Evolutionary conservation across 768 basidiomycete genomes (phyloP), one percentile per base, ranked within the genome.

Genomic region (Calocera cornea): DNA sequence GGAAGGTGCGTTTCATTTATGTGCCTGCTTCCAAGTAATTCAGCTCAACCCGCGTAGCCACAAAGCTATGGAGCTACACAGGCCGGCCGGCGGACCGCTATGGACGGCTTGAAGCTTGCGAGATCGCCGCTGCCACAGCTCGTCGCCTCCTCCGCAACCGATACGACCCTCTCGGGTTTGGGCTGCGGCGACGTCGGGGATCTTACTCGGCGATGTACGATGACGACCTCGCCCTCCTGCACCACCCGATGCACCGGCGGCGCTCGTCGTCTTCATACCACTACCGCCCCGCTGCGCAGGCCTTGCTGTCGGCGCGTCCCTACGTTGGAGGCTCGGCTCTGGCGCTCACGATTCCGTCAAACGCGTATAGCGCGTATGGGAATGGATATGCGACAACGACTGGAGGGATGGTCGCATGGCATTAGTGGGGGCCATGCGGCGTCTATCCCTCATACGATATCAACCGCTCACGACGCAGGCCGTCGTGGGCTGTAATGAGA

Each of bases 91-190:
- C 75, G 44, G 81, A 86, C 71, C 75, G 76, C 11, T 81, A 82
- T 69, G 78, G 81, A 0, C 80, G 83, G 27, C 76, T 78, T 40
- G 78, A 78, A 60, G 83, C 86, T 14, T 82, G 83, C 33, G 88
- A 89, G 72, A 78, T 86, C 0, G 87, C 88, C 1, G 87, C 87
- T 19, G 82, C 84, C 44, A 88, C 87, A 0, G 87, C 86, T 0
- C 83, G 83, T 16, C 77, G 80, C 31, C 81, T 88, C 36, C 87
- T 86, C 7, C 54, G 54, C 27, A 60, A 60, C 31, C 54, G 54
- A 2, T 60, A 60, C 27, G 54, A 60, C 31, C 54, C 54, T 27
- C 54, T 60, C 16, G 54, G 54, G 8, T 29, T 60, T 16, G 31
- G 54, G 11, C 19, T 60, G 16, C 54, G 54, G 2, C 54, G 54